phyloP scores from a whole-genome alignment of 345 rosid species.

The Syzygium jambos region DNA sequence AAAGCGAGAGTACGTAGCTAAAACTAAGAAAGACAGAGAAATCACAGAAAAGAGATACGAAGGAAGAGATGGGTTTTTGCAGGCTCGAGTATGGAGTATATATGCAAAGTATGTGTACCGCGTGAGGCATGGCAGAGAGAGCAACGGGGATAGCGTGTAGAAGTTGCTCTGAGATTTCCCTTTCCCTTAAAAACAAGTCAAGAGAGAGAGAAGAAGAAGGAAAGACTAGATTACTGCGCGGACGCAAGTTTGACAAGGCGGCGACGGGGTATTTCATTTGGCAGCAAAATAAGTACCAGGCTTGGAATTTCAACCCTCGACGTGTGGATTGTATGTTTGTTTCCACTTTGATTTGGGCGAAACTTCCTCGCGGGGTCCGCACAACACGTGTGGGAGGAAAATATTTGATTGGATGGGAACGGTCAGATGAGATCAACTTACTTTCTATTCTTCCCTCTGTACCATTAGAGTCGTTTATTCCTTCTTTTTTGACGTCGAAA shows the following conservation, averaged over 20 bases:
- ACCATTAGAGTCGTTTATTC: not conserved
- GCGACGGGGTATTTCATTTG: not conserved
- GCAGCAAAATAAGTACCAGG: not conserved
- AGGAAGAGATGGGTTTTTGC: not conserved
- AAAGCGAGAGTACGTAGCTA: not conserved
- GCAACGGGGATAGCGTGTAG: not conserved
- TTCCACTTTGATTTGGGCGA: not conserved
- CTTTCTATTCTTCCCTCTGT: not conserved
- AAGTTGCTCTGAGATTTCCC: not conserved
- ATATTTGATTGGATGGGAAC: not conserved
- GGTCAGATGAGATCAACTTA: not conserved
- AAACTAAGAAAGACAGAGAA: not conserved
- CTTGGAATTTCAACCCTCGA: too few relatives aligned
- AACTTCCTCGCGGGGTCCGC: not conserved
- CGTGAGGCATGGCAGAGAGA: not conserved
- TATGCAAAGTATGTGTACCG: not conserved
- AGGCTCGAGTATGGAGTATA: not conserved
- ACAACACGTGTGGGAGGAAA: too few relatives aligned
- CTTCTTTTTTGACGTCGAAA: not conserved
- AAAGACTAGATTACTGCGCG: not conserved
- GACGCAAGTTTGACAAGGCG: not conserved
- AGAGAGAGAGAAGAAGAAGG: not conserved
- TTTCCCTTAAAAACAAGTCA: not conserved
- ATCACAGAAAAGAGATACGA: not conserved
- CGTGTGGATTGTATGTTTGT: not conserved